A percentile compares a stretch with the other conserved stretches of the same genome.
Conservation (phyloP, 305 asterid genomes). For the Striga hermonthica region DNA sequence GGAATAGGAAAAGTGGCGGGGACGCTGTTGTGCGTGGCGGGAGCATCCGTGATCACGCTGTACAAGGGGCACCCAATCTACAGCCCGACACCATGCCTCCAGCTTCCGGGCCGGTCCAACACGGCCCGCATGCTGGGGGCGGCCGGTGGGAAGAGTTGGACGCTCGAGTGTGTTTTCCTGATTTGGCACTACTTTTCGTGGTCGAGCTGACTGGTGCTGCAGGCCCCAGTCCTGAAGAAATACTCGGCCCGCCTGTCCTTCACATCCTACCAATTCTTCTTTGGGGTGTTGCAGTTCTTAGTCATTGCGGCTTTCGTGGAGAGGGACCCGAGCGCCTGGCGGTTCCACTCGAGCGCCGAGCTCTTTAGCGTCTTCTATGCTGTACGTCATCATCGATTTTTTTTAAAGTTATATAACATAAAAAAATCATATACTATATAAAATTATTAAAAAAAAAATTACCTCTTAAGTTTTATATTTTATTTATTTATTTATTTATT, state of each 20-base stretch:
- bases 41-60: conserved; percentile 80
- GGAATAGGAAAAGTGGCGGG: conserved; percentile 72
- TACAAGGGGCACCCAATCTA: conserved; percentile 82
- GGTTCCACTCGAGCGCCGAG: too few relatives aligned
- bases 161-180: conserved; percentile 69
- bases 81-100: conserved; percentile 60
- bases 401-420: too few relatives aligned
- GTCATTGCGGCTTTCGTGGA: too few relatives aligned
- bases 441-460: too few relatives aligned
- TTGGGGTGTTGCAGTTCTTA: too few relatives aligned
- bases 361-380: too few relatives aligned
- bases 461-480: too few relatives aligned
- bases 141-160: conserved; percentile 74
- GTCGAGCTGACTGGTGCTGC: conserved; percentile 94
- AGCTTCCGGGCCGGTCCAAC: background rate
- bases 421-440: too few relatives aligned
- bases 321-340: too few relatives aligned
- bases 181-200: conserved; percentile 85
- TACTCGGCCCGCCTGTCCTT: conserved; percentile 91
- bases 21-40: conserved; percentile 70
- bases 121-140: conserved; percentile 34
- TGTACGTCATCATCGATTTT: too few relatives aligned
- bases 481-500: too few relatives aligned
- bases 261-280: conserved; percentile 85
- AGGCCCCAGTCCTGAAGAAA: conserved; percentile 74